Evolutionary conservation across 2,329 filamentous ascomycete genomes (phyloP).

Genomic region (Lachnellula arida): DNA sequence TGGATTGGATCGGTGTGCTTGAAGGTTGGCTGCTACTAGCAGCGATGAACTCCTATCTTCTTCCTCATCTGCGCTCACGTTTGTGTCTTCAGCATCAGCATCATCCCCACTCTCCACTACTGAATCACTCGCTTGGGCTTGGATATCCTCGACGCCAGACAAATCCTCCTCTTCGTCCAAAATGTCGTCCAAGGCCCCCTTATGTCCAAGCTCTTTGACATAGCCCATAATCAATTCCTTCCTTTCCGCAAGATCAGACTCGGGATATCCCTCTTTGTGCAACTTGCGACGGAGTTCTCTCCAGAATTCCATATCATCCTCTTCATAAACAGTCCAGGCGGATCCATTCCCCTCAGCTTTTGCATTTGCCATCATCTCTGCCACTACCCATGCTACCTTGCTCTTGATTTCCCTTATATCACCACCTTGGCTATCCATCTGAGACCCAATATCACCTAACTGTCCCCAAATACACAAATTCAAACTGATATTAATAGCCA

Average conservation of each 20-base stretch:
- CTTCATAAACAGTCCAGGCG: slow-evolving; percentile 22
- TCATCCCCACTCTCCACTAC: too few species aligned
- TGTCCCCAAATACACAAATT: slow-evolving; percentile 3
- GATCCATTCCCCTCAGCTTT: slow-evolving; percentile 13
- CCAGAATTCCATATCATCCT: slow-evolving; percentile 49
- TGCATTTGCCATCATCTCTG: slow-evolving; percentile 3
- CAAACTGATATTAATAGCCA: slow-evolving; percentile 5
- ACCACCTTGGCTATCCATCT: neutral
- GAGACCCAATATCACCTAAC: slow-evolving; percentile 2
- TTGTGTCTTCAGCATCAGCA: too few species aligned
- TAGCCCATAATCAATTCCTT: slow-evolving; percentile 36
- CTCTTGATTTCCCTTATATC: slow-evolving; percentile 1
- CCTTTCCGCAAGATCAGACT: slow-evolving; percentile 47
- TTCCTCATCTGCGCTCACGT: too few species aligned
- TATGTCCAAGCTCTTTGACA: slow-evolving; percentile 16
- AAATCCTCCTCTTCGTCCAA: neutral
- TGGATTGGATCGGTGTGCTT: too few species aligned
- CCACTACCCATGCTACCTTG: slow-evolving; percentile 11
- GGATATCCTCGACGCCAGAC: too few species aligned
- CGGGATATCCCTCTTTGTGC: slow-evolving; percentile 50
- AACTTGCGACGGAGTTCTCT: slow-evolving; percentile 49
- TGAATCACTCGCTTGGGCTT: too few species aligned
- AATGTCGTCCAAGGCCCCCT: slow-evolving; percentile 9
- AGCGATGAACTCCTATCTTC: too few species aligned
- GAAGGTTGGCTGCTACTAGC: too few species aligned